Evolutionary conservation across 441 rosid species (phyloP), one percentile per base, ranked within the genome.

Genomic region (Erysimum cheiri): DNA sequence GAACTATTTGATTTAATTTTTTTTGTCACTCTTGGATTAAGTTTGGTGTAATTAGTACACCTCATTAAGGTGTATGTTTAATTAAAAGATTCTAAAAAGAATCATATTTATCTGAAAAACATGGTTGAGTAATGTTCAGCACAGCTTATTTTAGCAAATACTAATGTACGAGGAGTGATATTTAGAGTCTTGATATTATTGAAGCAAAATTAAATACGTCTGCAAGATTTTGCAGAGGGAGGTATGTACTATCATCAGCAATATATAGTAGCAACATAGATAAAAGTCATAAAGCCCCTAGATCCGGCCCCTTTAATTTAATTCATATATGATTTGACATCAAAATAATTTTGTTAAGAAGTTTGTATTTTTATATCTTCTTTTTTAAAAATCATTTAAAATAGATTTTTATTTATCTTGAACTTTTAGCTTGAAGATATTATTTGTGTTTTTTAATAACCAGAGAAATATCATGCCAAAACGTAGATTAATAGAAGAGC

Each of bases 211-310:
- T 69, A 39, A 74, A 61, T 68, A 68, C 64, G 65, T 57, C 75
- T 75, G 67, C 67, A 75, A 69, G 41, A 58, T 64, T 75, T 64
- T 57, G 64, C 75, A 76, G 75, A 44, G 79, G 14, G 65, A 36
- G 19, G 71, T 49, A 29, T 70, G 75, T 70, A 70, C 71, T 64
- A 70, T 75, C 79, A 64, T 35, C 52, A 56, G 70, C 54, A 62
- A n/a, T n/a, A n/a, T n/a, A 12, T 49, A 48, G 64, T 52, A 68
- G 73, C 64, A 67, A 53, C 61, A 61, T 46, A 46, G 70, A 68
- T 62, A 69, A 69, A 67, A 69, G 71, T 76, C 75, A 76, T 64
- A 70, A 70, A 76, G 29, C 71, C 79, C 79, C 75, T 76, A 70
- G 75, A 76, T 58, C 68, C 62, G 58, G 43, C 35, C 61, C 50